phyloP scores from a whole-genome alignment of 2,329 filamentous ascomycete genomes.

The Orbilia quercus region DNA sequence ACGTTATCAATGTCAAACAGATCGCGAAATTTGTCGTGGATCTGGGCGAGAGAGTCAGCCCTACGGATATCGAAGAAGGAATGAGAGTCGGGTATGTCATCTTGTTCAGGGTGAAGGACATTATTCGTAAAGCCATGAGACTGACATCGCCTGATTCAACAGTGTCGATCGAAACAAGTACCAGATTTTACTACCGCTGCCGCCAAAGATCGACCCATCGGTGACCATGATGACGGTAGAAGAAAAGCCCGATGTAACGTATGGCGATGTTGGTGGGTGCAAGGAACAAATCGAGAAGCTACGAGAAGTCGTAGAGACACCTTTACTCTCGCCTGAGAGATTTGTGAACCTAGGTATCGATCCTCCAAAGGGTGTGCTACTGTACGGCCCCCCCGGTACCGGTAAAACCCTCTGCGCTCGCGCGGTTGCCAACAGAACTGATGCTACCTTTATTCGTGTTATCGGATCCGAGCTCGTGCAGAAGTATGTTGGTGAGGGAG shows the following conservation, averaged over 20 bases:
- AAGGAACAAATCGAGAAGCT: constrained; percentile 99
- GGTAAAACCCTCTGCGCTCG: constrained; percentile 98
- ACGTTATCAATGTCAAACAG: constrained; percentile 99
- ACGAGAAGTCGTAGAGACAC: constrained; percentile 98
- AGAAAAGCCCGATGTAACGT: constrained; percentile 99
- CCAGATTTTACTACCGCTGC: constrained; percentile 94
- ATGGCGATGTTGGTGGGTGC: constrained; percentile 97
- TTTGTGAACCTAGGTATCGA: constrained; percentile 99
- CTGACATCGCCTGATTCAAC: constrained; percentile 59
- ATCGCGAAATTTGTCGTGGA: constrained; percentile 99
- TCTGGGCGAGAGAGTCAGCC: constrained; percentile 93
- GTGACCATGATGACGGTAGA: constrained; percentile 99
- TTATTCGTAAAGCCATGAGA: constrained; percentile 8
- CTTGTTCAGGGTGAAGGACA: not conserved
- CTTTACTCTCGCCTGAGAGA: constrained; percentile 91
- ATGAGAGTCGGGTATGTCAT: constrained; percentile 85
- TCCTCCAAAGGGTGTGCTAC: constrained; percentile 93
- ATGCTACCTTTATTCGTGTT: constrained; percentile 97
- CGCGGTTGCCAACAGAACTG: constrained; percentile 96
- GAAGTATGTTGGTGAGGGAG: constrained; percentile 98
- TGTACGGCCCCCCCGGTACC: constrained; percentile 97
- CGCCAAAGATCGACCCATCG: constrained; percentile 97
- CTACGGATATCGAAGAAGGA: constrained; percentile 98
- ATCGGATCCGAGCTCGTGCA: constrained; percentile 98
- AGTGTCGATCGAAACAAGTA: constrained; percentile 97